Evolutionary conservation across 768 basidiomycete genomes (phyloP).

Genomic region (Chalciporus sphaerocephalus): DNA sequence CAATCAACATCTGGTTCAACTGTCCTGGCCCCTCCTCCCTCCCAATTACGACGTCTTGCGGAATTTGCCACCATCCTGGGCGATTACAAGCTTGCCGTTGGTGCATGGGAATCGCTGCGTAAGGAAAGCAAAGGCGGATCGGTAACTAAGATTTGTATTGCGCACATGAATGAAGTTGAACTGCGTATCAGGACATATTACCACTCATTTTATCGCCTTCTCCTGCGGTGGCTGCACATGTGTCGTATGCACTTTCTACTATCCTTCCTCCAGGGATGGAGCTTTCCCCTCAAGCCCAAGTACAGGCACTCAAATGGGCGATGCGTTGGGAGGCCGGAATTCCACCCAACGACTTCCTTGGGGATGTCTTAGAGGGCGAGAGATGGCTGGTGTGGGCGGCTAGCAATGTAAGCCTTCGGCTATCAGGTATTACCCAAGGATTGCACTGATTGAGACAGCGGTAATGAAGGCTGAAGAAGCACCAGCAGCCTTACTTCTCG

Average conservation of each 20-base stretch:
- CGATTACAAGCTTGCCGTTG: conserved; percentile 79
- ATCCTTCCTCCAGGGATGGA: conserved; percentile 44
- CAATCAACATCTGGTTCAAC: conserved; percentile 21
- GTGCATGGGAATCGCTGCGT: conserved; percentile 80
- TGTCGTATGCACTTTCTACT: conserved; percentile 51
- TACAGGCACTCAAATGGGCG: conserved; percentile 64
- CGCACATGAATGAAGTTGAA: neutral
- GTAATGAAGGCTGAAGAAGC: conserved; percentile 71
- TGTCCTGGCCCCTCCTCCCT: conserved; percentile 38
- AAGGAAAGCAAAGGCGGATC: conserved; percentile 88
- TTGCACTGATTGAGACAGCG: conserved; percentile 27
- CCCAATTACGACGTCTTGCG: conserved; percentile 82
- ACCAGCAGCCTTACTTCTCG: conserved; percentile 72
- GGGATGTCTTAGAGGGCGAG: conserved; percentile 63
- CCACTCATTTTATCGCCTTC: conserved; percentile 70
- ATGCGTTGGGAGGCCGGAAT: conserved; percentile 78
- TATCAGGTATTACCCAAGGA: conserved; percentile 1
- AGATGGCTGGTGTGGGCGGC: conserved; percentile 86
- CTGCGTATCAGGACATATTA: conserved; percentile 65
- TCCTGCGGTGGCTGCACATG: conserved; percentile 55
- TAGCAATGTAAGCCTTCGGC: conserved; percentile 55
- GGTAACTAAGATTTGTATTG: conserved; percentile 36
- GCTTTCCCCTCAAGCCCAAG: conserved; percentile 56
- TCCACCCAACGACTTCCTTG: conserved; percentile 51
- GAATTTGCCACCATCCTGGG: conserved; percentile 93